These are phyloP conservation scores for Fusarium penzigii DNA, from an alignment of 2,329 filamentous ascomycete genomes.

Conservation along the genomic window DNA sequence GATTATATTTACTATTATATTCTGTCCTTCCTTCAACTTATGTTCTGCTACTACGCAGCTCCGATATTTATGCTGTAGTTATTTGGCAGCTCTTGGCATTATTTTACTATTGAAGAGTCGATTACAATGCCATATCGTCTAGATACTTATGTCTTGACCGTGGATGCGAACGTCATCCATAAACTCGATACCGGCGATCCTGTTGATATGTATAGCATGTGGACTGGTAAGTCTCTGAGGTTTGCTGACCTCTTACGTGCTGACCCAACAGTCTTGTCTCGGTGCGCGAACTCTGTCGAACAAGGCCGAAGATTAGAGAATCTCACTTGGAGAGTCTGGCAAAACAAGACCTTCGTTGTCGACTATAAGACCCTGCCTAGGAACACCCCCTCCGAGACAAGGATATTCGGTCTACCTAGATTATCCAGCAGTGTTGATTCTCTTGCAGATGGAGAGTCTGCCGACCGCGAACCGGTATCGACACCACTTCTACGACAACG, in stretches of 20 bases:
- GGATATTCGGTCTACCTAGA: constrained; percentile 63
- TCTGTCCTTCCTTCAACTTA: too few species aligned
- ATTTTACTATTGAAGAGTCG: background rate
- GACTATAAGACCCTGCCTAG: too few species aligned
- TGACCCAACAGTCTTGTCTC: constrained; percentile 75
- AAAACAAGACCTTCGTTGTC: too few species aligned
- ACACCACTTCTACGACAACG: constrained; percentile 55
- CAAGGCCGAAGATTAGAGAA: constrained; percentile 86
- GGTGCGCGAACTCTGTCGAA: constrained; percentile 90
- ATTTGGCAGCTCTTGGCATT: too few species aligned
- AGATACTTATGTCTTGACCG: constrained; percentile 82
- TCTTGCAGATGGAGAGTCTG: constrained; percentile 67
- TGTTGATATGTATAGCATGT: constrained; percentile 94
- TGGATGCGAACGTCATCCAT: constrained; percentile 89
- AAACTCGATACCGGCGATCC: constrained; percentile 92
- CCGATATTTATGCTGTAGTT: too few species aligned
- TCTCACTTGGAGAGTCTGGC: too few species aligned
- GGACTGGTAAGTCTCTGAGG: constrained; percentile 74
- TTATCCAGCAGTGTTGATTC: constrained; percentile 80
- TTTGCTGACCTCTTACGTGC: constrained; percentile 17
- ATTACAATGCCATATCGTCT: constrained; percentile 77
- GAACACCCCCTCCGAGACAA: constrained; percentile 70
- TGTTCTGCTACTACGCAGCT: too few species aligned
- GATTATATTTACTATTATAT: too few species aligned
- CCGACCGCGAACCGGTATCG: too few species aligned